phyloP scores from a whole-genome alignment of 495 filamentous ascomycete genomes.

The Cryomyces antarcticus region DNA sequence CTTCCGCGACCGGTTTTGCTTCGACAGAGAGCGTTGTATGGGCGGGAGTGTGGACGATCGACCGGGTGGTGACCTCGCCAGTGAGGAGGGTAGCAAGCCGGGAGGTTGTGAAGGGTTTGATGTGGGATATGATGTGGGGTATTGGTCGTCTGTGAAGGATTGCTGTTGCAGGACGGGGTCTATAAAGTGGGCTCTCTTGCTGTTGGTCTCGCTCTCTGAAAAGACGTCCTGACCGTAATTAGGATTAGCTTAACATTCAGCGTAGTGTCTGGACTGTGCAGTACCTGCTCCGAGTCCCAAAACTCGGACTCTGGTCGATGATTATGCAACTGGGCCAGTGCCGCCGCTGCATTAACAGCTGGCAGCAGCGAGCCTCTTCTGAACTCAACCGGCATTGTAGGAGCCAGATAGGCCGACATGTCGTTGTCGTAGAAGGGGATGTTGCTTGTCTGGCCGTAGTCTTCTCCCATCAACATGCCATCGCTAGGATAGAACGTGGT shows the following conservation, averaged over 20 bases:
- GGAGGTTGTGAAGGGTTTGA: conserved; percentile 39
- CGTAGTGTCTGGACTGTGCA: conserved; percentile 10
- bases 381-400: conserved; percentile 46
- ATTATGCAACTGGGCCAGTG: conserved; percentile 70
- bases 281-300: conserved; percentile 70
- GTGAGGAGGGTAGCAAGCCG: conserved; percentile 62
- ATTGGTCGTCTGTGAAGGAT: not conserved
- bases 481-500: conserved; percentile 5
- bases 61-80: conserved; percentile 62
- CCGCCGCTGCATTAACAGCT: conserved; percentile 64
- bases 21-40: conserved; percentile 42
- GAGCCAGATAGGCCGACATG: conserved; percentile 50
- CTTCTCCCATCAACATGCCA: conserved; percentile 2
- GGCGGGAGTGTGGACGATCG: conserved; percentile 75
- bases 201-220: conserved; percentile 43
- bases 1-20: conserved; percentile 50
- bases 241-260: not conserved
- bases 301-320: conserved; percentile 55
- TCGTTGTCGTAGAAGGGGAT: conserved; percentile 33
- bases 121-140: conserved; percentile 30
- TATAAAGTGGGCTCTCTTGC: conserved; percentile 18
- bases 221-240: conserved; percentile 35
- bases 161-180: conserved; percentile 6
- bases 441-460: conserved; percentile 16
- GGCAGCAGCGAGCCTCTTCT: conserved; percentile 40